Evolutionary conservation across 1,284 basidiomycete species (phyloP).

Genomic region (Irpex lacteus): DNA sequence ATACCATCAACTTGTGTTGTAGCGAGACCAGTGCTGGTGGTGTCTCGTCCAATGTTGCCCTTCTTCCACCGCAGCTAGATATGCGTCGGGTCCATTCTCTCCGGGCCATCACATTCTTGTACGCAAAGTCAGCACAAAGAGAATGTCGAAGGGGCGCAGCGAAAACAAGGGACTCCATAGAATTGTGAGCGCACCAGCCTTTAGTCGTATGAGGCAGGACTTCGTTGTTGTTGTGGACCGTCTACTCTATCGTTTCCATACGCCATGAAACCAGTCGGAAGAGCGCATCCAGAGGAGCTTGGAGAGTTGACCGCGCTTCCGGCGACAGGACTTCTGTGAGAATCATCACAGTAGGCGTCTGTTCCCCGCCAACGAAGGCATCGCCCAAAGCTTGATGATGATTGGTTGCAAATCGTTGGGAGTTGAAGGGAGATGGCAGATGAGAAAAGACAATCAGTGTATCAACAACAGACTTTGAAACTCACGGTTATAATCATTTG

Average conservation of each 20-base stretch:
- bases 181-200: not conserved
- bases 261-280: not conserved
- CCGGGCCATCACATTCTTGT: no score
- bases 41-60: no score
- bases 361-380: not conserved
- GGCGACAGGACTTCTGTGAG: not conserved
- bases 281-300: not conserved
- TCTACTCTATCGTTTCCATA: not conserved
- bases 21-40: not conserved
- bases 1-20: not conserved
- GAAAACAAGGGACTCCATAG: not conserved
- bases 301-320: not conserved
- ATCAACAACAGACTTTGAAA: not conserved
- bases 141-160: not conserved
- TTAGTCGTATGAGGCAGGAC: no score
- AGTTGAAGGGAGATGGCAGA: not conserved
- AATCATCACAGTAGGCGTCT: not conserved
- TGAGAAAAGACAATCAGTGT: not conserved
- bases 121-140: no score
- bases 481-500: not conserved
- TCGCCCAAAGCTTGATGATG: not conserved
- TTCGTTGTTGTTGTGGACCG: not conserved
- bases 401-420: not conserved
- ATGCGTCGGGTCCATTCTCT: no score
- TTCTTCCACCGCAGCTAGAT: no score